Conservation (phyloP, 352 stramenopile species). For the Globisporangium cylindrosporum region DNA sequence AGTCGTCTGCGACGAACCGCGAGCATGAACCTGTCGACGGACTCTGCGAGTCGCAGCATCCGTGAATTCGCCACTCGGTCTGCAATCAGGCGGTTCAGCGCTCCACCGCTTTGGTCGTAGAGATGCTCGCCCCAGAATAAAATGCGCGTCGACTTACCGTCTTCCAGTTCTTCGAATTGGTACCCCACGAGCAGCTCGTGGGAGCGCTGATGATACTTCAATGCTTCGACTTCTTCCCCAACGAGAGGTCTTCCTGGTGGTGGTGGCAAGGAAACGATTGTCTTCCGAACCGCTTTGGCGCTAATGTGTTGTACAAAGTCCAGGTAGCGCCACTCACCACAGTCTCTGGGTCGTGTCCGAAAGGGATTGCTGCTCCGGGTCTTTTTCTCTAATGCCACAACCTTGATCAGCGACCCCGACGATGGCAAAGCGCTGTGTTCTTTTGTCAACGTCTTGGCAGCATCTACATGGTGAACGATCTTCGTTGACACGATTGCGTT, state of each 20-base stretch:
- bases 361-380: not conserved
- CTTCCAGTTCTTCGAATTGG: slow-evolving; percentile 38
- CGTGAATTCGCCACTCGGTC: not conserved
- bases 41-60: slow-evolving; percentile 1
- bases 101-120: not conserved
- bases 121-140: slow-evolving; percentile 37
- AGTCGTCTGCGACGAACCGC: slow-evolving; percentile 5
- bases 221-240: not conserved
- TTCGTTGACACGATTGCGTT: not conserved
- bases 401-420: slow-evolving; percentile 5
- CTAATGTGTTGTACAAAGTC: slow-evolving; percentile 17
- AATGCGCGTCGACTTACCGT: slow-evolving; percentile 29
- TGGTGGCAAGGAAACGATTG: not conserved
- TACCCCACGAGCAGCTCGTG: slow-evolving; percentile 21
- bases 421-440: not conserved
- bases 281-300: slow-evolving; percentile 10
- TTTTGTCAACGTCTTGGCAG: not conserved
- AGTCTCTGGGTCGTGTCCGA: not conserved
- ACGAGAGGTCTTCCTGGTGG: not conserved
- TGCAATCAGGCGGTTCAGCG: not conserved
- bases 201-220: not conserved
- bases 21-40: not conserved
- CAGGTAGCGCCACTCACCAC: slow-evolving; percentile 13
- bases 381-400: slow-evolving; percentile 1
- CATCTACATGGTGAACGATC: not conserved